Base-by-base conservation (phyloP, 169 alveolate species). In the Toxoplasma gondii region DNA sequence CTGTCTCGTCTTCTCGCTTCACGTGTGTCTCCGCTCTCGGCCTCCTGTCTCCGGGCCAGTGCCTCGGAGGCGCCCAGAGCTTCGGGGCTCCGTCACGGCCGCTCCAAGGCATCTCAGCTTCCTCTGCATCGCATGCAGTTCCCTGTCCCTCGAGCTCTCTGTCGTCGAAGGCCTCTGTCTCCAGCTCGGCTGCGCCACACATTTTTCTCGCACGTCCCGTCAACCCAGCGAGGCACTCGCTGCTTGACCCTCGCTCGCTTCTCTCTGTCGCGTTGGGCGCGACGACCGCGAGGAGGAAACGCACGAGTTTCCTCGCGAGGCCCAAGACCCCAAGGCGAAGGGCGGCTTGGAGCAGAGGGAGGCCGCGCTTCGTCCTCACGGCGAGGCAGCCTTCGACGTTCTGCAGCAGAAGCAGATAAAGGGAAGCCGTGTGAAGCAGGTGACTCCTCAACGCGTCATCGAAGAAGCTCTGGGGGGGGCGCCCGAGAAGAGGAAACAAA, bases 371-470 rank as follows among this genome's bases (percentile, higher is more conserved):
- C 67, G 78, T 36, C 29, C 94, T 53, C 80, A 83, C 92, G 70
- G 67, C 74, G 44, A 92, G 94, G 4, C 91, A 91, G 39, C 94
- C 94, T 88, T 92, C 94, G 44, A 88, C 45, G 24, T 67, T 54
- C 78, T 92, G 94, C 44, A 92, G 86, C 34, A 88, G 87, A 45
- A 92, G 88, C 83, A 92, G 70, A 41, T 92, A 92, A 24, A 92
- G 94, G 43, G 94, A 81, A 38, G 94, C 94, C 38, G 94, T 92
- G 54, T 92, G 94, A n/a, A 92, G 87, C 43, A 92, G 78, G 36
- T 80, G 88, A 43, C 39, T 2, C 39, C 82, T 45, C 64, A 92
- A 78, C 88, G 91, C 86, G n/a, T 36, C 53, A 84, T 64, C 34
- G n/a, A 92, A 92, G 78, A 83, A 80, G 9, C 86, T 45, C 36